Evolutionary conservation across 2,329 filamentous ascomycete species (phyloP).

Genomic region (Ustulina deusta): DNA sequence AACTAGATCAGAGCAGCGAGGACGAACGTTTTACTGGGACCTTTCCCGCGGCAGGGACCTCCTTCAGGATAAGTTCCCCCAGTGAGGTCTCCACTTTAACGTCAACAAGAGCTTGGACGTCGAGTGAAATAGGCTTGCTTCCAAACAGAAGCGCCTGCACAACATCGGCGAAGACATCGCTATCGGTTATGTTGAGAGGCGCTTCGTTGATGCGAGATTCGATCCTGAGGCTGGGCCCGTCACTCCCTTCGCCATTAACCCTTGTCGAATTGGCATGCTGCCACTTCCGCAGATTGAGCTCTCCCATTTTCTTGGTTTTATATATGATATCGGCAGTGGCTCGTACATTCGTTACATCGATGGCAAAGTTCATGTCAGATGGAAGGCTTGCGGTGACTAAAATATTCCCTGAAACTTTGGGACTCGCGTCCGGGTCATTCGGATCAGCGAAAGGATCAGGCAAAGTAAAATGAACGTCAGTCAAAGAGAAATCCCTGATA

Average conservation of each 20-base stretch:
- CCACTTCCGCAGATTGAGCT: conserved; percentile 84
- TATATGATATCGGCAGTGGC: conserved; percentile 87
- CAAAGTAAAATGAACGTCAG: conserved; percentile 85
- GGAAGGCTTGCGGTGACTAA: conserved; percentile 83
- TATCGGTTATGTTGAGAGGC: conserved; percentile 84
- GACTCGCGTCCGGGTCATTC: conserved; percentile 76
- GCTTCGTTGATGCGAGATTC: conserved; percentile 81
- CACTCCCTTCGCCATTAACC: conserved; percentile 66
- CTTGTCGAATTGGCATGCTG: conserved; percentile 85
- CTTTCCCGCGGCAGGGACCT: conserved; percentile 85
- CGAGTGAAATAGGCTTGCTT: conserved; percentile 74
- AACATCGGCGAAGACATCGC: conserved; percentile 81
- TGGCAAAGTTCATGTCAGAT: conserved; percentile 85
- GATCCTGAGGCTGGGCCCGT: conserved; percentile 75
- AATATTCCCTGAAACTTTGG: conserved; percentile 85
- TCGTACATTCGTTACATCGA: conserved; percentile 81
- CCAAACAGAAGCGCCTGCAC: conserved; percentile 85
- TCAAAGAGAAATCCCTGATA: conserved; percentile 88
- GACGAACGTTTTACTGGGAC: conserved; percentile 95
- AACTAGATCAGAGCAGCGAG: conserved; percentile 62
- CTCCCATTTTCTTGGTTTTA: conserved; percentile 79
- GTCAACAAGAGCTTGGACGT: conserved; percentile 83
- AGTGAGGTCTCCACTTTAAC: conserved; percentile 84
- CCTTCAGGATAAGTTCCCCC: conserved; percentile 82
- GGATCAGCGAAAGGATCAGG: conserved; percentile 85